Conservation (phyloP, 495 filamentous ascomycete species). For the Hypoxylon rickii region DNA sequence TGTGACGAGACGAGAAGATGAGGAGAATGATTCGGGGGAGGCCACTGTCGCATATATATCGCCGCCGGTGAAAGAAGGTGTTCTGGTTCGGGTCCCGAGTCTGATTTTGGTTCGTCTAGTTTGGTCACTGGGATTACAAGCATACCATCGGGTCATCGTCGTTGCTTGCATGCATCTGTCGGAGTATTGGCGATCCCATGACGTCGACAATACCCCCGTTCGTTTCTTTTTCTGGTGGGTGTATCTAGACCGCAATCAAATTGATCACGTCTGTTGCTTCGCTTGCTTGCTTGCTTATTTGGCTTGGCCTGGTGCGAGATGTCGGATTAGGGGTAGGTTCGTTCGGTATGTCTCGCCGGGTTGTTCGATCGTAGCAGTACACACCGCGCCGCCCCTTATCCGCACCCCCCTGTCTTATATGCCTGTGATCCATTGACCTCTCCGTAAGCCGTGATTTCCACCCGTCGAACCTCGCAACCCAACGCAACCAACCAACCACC, state of each 20-base stretch:
- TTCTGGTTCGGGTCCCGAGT: too few species aligned
- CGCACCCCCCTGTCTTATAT: too few species aligned
- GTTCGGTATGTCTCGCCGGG: not conserved
- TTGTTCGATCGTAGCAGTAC: too few species aligned
- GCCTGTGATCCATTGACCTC: too few species aligned
- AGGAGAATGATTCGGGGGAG: not conserved
- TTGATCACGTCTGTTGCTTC: conserved; percentile 6
- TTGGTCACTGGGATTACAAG: not conserved
- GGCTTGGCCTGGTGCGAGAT: not conserved
- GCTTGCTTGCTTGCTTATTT: not conserved
- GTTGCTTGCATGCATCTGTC: conserved; percentile 8
- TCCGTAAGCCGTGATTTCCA: too few species aligned
- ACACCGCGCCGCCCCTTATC: too few species aligned
- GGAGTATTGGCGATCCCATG: conserved; percentile 12
- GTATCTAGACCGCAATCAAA: conserved; percentile 19
- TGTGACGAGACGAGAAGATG: not conserved
- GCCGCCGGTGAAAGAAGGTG: not conserved
- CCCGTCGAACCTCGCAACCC: not conserved
- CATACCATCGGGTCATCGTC: not conserved
- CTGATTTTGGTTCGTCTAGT: not conserved
- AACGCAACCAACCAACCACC: too few species aligned
- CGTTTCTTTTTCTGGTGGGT: too few species aligned
- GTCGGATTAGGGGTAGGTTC: not conserved
- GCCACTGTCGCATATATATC: conserved; percentile 10
- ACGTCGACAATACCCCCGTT: conserved; percentile 12